A percentile compares a stretch with the other conserved stretches of the same genome.
Evolutionary conservation across 108 stramenopile genomes (phyloP).

Genomic region (Cylindrotheca fusiformis): DNA sequence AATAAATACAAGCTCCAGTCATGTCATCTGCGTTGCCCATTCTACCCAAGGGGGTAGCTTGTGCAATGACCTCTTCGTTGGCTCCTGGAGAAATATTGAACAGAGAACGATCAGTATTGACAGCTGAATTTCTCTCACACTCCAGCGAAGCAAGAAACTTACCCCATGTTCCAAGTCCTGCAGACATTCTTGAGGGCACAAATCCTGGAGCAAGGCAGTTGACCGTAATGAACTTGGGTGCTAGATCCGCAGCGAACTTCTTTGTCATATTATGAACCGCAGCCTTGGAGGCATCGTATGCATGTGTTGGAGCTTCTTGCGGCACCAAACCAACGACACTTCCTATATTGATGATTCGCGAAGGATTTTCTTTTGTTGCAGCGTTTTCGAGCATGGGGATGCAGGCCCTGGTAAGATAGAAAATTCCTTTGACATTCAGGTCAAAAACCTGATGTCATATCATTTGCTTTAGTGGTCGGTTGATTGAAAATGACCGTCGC

Average conservation of each 20-base stretch:
- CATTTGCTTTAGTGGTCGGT: neutral
- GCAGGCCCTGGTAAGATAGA: constrained; percentile 86
- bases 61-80: constrained; percentile 41
- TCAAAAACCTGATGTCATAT: neutral
- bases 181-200: constrained; percentile 83
- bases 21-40: constrained; percentile 90
- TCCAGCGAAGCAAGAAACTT: too few species aligned
- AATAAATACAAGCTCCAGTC: constrained; percentile 86
- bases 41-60: constrained; percentile 70
- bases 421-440: constrained; percentile 88
- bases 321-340: constrained; percentile 84
- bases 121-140: constrained; percentile 4
- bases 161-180: constrained; percentile 69
- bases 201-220: constrained; percentile 92
- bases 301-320: constrained; percentile 89
- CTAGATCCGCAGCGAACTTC: constrained; percentile 87
- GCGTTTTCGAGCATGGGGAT: constrained; percentile 72
- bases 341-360: constrained; percentile 92
- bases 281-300: constrained; percentile 93
- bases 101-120: too few species aligned
- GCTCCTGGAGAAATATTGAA: constrained; percentile 3
- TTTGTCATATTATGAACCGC: constrained; percentile 91
- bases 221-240: constrained; percentile 81
- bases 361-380: constrained; percentile 61
- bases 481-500: neutral